A percentile compares a stretch with the other conserved stretches of the same genome.
phyloP scores from a whole-genome alignment of 2,329 filamentous ascomycete species.

The Cryoendolithus antarcticus region DNA sequence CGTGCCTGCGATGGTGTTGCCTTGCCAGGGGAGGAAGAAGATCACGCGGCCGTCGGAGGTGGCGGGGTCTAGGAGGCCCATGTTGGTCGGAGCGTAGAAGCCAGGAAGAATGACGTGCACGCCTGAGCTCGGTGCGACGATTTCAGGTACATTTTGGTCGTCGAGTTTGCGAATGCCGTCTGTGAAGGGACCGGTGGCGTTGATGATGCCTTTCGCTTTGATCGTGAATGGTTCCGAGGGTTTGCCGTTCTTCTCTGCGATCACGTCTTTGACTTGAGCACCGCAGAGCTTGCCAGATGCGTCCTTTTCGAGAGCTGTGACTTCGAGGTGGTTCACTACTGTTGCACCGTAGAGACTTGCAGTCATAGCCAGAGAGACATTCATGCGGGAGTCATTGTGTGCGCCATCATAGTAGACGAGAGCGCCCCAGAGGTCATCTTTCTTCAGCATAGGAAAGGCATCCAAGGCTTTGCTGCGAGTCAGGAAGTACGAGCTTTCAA shows the following conservation, averaged over 20 bases:
- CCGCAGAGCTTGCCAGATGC: conserved; percentile 60
- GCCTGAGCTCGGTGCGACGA: conserved; percentile 74
- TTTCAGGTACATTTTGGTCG: conserved; percentile 57
- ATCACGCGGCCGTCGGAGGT: conserved; percentile 84
- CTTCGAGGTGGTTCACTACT: conserved; percentile 72
- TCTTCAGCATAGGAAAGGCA: conserved; percentile 80
- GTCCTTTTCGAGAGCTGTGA: conserved; percentile 65
- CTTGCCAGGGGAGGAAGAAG: conserved; percentile 89
- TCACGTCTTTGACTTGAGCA: conserved; percentile 58
- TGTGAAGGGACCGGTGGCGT: conserved; percentile 79
- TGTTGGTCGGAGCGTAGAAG: conserved; percentile 73
- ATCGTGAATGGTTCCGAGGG: conserved; percentile 54
- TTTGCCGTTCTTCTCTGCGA: conserved; percentile 53
- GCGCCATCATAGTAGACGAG: conserved; percentile 86
- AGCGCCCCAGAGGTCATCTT: conserved; percentile 64
- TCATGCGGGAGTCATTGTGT: conserved; percentile 89
- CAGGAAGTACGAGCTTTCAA: conserved; percentile 80
- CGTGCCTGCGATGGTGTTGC: conserved; percentile 81
- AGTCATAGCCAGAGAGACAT: conserved; percentile 77
- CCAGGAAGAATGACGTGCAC: conserved; percentile 79
- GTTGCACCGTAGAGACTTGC: conserved; percentile 77
- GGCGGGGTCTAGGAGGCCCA: conserved; percentile 76
- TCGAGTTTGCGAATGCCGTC: conserved; percentile 81
- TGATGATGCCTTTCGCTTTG: conserved; percentile 69
- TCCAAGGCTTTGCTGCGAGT: conserved; percentile 77